Evolutionary conservation across 176 grass and related monocot genomes (phyloP), one percentile per base, ranked within the genome.

Genomic region (Raddia distichophylla): DNA sequence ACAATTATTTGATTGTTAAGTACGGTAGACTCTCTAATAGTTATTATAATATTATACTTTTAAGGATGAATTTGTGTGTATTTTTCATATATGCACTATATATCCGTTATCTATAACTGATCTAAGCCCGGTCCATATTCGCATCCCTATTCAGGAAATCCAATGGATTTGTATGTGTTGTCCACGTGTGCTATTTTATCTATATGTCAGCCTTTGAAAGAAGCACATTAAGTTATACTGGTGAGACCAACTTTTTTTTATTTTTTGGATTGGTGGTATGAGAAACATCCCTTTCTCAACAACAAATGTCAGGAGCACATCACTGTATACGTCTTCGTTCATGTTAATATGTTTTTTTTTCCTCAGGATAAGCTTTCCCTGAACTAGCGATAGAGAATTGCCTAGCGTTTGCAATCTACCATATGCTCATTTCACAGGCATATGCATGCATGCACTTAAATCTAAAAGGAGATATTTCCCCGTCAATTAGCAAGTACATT

Each of bases 261-360:
- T 14, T 3, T 10, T 3, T 13, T 70, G 45, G 45, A 18, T 44
- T 70, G 67, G 67, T 27, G 37, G 4, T 40, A 40, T 40, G 37
- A 70, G 67, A 44, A 70, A 19, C 5, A 22, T 70, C 1, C 46
- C 42, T 68, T 68, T 10, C 42, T 19, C 17, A 68, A 68, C 17
- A 68, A 68, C 18, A 4, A 68, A 18, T 42, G 10, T 6, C 43
- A 5, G n/a, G 65, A 12, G 40, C 46, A 9, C 66, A 10, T 69
- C 19, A 34, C 46, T 37, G 51, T 49, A 34, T 50, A 49, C 43
- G 48, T 49, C 20, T 64, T 51, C 19, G 34, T 57, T 18, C 37
- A 70, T 81, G 64, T 60, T 70, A 20, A 13, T 27, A 70, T 81
- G 64, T 60, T 70, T 15, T n/a, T n/a, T 19, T 70, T 47, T 2